Evolutionary conservation across 495 filamentous ascomycete species (phyloP).

Genomic region (Neurospora tetraspora): DNA sequence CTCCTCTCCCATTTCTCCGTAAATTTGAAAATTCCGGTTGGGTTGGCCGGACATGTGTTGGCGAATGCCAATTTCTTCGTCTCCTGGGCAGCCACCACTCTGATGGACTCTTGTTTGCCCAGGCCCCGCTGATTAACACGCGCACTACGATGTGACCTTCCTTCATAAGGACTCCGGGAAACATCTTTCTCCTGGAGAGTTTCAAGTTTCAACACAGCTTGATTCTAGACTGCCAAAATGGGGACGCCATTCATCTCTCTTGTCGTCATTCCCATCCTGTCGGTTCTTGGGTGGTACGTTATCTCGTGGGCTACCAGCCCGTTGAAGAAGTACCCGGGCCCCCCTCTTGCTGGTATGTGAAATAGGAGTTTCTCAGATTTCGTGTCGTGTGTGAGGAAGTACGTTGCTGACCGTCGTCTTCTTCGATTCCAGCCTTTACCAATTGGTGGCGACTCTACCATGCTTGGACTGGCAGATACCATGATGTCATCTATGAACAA

Average conservation of each 20-base stretch:
- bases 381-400: not conserved
- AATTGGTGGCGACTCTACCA: slow-evolving; percentile 29
- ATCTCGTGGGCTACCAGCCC: slow-evolving; percentile 4
- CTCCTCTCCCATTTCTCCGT: not conserved
- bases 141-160: not conserved
- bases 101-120: not conserved
- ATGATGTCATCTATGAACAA: slow-evolving; percentile 17
- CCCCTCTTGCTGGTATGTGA: slow-evolving; percentile 10
- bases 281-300: not conserved
- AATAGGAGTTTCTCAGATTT: not conserved
- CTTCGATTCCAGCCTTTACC: slow-evolving; percentile 17
- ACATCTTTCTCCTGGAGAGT: not conserved
- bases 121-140: not conserved
- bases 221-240: not conserved
- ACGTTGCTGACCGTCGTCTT: not conserved
- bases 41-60: not conserved
- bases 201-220: not conserved
- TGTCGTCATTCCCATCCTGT: not conserved
- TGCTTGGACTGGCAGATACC: slow-evolving; percentile 18
- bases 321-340: slow-evolving; percentile 7
- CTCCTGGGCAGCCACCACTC: not conserved
- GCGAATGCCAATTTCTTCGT: not conserved
- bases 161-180: not conserved
- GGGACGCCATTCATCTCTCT: not conserved
- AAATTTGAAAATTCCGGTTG: not conserved